These are phyloP conservation scores for Dictyostelium brefeldianum DNA, from an alignment of 78 protist genomes.

Conservation along the genomic window DNA sequence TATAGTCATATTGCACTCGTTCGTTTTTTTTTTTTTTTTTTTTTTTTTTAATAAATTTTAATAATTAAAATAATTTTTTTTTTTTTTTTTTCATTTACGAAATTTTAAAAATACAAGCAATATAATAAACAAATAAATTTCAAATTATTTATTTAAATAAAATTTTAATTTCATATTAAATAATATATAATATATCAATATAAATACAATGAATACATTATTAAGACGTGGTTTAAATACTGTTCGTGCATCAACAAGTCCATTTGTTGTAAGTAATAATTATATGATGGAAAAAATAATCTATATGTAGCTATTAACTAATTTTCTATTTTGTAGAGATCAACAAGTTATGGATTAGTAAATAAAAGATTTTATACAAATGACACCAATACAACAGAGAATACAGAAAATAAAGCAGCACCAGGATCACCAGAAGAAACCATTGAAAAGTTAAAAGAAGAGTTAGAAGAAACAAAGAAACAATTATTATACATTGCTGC, in stretches of 20 bases:
- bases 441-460: conserved; percentile 36
- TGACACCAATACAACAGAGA: not conserved
- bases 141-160: too few species aligned
- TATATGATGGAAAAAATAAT: too few species aligned
- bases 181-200: not conserved
- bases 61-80: not conserved
- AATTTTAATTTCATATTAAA: not conserved
- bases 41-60: too few species aligned
- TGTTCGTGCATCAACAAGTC: not conserved
- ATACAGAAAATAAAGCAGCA: not conserved
- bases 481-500: conserved; percentile 72
- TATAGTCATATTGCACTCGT: too few species aligned
- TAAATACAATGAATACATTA: not conserved
- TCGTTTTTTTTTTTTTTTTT: too few species aligned
- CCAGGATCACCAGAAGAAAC: conserved; percentile 19
- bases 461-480: conserved; percentile 67
- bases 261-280: conserved; percentile 6
- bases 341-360: conserved; percentile 6
- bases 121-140: too few species aligned
- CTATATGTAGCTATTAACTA: too few species aligned
- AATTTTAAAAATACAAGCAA: not conserved
- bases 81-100: not conserved
- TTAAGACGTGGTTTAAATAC: conserved; percentile 11
- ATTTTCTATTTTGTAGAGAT: too few species aligned
- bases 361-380: conserved; percentile 41